Evolutionary conservation across 208 protist species (phyloP), one percentile per base, ranked within the genome.

Genomic region (Acanthamoeba lenticulata): DNA sequence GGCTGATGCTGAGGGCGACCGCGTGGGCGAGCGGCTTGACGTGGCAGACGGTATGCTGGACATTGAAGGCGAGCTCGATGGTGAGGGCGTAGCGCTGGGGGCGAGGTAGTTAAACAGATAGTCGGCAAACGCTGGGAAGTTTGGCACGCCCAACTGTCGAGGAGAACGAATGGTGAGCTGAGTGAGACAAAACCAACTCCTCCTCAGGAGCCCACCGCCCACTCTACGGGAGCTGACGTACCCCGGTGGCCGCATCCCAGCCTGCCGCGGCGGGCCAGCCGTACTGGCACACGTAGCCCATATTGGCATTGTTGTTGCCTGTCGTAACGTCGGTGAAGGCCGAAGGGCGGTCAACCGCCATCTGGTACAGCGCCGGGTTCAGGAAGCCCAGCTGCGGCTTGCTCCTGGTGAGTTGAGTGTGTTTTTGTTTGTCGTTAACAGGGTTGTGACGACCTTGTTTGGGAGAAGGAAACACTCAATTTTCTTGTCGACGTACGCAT

Each of bases 291-390:
- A 88, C 89, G 44, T 86, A 90, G 0, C 27, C 17, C 91, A 32
- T 67, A 32, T 19, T 77, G 42, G 52, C 90, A 17, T 45, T 44
- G 83, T 94, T 97, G 40, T 60, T 11, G 32, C 96, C 96, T 7
- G 27, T 34, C 6, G 89, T 95, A 24, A 97, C 90, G 88, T 97
- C 96, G 34, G 40, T 85, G 93, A 95, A 96, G 5, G 83, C 94
- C 27, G 32, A 36, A n/a, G 85, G 42, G 19, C 52, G 27, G 0
- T 47, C 24, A 38, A 7, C 7, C 27, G 32, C 49, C 81, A 93
- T 72, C 27, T 65, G 36, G 62, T 97, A 97, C 1, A 97, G 74
- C 1, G 86, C 24, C 77, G 95, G 95, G 49, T 97, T 97, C 29
- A 97, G 36, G 93, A 97, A 97, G 29, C 96, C 96, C 21, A 97